Evolutionary conservation across 2,329 filamentous ascomycete species (phyloP), one percentile per base, ranked within the genome.

Genomic region (Lachnellula arida): DNA sequence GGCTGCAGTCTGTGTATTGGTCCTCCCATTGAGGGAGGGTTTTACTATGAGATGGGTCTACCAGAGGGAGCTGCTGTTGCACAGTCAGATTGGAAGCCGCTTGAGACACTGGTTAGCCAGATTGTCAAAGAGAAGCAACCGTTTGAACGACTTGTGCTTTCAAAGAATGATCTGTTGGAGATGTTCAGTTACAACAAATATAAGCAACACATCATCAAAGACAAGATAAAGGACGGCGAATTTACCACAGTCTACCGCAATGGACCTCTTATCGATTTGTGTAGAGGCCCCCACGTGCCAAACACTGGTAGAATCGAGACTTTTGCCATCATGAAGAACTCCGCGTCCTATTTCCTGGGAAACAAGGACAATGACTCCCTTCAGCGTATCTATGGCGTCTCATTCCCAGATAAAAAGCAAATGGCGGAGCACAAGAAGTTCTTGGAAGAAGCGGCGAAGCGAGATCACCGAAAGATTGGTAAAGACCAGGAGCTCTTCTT

Each of bases 161-260:
- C 88, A 63, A 97, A 97, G 76, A 88, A 93, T 53, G 87, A 97
- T 64, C 81, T 97, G 50, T 82, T 94, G 51, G 91, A 96, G 72
- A 96, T 97, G 89, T 97, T 97, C 78, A 84, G 86, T 66, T 95
- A 96, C 80, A 97, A 95, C 81, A 94, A 94, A 73, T 97, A 96
- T 80, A 97, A 99, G 82, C 86, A 96, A 72, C 89, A 97, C 73
- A 96, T 97, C 73, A 97, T 99, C 76, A 87, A 91, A 66, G 88
- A 91, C 77, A 91, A 95, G 74, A 89, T 97, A 59, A 79, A 86
- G 40, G 91, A 96, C 65, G 91, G 91, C 65, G 92, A 91, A 54
- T 90, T 82, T 70, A 96, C 91, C 71, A 97, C 94, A 9, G 93
- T 97, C 42, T 99, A 97, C 74, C 86, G 69, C 46, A 95, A 91